phyloP scores from a whole-genome alignment of 139 green algal species.

The Haematococcus sp. region DNA sequence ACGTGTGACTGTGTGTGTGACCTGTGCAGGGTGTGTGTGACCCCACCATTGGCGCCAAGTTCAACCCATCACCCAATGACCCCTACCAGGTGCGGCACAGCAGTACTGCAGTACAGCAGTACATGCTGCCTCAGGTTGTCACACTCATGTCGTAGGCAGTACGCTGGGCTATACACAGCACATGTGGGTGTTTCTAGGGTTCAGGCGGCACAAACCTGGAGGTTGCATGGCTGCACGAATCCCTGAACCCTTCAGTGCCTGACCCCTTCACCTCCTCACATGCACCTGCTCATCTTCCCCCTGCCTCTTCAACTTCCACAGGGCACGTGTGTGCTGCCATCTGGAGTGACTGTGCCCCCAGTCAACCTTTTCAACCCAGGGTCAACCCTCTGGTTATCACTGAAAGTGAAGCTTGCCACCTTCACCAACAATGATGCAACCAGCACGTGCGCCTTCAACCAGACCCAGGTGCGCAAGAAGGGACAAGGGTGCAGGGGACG shows the following conservation, averaged over 20 bases:
- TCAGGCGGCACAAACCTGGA: not conserved
- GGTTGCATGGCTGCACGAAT: not conserved
- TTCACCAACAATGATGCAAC: not conserved
- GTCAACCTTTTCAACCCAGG: conserved; percentile 8
- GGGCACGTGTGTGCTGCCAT: not conserved
- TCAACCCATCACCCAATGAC: conserved; percentile 25
- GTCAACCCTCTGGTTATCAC: conserved; percentile 12
- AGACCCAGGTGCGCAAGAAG: not conserved
- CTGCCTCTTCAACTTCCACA: not conserved
- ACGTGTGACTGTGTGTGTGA: too few relatives aligned
- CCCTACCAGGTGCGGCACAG: conserved; percentile 5
- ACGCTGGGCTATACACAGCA: not conserved
- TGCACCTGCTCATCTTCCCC: not conserved
- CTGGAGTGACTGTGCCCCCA: not conserved
- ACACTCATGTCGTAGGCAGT: not conserved
- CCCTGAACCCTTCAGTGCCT: not conserved
- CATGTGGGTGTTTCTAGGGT: not conserved
- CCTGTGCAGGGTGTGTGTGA: conserved; percentile 12
- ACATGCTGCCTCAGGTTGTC: not conserved
- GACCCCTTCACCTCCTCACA: not conserved
- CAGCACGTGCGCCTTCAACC: conserved; percentile 1
- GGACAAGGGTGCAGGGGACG: too few relatives aligned
- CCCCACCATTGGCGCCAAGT: conserved; percentile 12
- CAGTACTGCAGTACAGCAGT: too few relatives aligned
- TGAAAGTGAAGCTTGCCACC: conserved; percentile 4